Evolutionary conservation across 2,329 filamentous ascomycete genomes (phyloP).

Genomic region (Penicillium sp.): DNA sequence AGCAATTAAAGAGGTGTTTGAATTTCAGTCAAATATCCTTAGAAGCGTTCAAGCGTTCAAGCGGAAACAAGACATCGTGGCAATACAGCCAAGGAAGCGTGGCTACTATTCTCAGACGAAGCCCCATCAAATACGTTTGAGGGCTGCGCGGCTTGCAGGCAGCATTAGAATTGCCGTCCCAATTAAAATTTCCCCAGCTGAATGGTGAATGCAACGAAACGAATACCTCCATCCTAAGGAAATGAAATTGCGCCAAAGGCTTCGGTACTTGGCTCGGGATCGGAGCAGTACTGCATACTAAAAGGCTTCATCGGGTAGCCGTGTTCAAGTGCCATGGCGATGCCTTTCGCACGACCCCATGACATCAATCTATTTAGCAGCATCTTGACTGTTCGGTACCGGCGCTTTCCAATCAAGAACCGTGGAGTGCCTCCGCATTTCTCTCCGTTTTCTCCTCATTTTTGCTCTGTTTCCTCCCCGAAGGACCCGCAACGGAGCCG

Average conservation of each 20-base stretch:
- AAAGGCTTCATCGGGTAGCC: conserved; percentile 18
- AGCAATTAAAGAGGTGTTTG: not conserved
- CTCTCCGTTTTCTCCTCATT: conserved; percentile 10
- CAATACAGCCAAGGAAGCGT: not conserved
- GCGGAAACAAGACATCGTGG: not conserved
- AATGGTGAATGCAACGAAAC: not conserved
- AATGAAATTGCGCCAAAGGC: conserved; percentile 2
- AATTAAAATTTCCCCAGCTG: no score
- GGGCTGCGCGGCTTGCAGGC: not conserved
- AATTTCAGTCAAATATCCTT: not conserved
- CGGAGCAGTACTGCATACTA: conserved; percentile 1
- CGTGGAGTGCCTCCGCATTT: conserved; percentile 27
- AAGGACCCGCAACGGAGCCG: conserved; percentile 11
- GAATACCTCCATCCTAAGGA: not conserved
- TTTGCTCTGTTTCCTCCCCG: not conserved
- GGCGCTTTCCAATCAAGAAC: not conserved
- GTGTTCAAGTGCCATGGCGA: conserved; percentile 21
- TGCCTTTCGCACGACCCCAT: not conserved
- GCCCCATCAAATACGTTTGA: not conserved
- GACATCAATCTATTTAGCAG: not conserved
- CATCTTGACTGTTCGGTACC: not conserved
- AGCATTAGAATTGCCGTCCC: not conserved
- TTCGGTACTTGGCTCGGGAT: conserved; percentile 20
- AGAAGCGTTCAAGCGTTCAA: not conserved
- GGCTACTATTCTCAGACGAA: not conserved